Evolutionary conservation across 371 early-diverging fungal genomes (phyloP).

Genomic region (Zychaea mexicana): DNA sequence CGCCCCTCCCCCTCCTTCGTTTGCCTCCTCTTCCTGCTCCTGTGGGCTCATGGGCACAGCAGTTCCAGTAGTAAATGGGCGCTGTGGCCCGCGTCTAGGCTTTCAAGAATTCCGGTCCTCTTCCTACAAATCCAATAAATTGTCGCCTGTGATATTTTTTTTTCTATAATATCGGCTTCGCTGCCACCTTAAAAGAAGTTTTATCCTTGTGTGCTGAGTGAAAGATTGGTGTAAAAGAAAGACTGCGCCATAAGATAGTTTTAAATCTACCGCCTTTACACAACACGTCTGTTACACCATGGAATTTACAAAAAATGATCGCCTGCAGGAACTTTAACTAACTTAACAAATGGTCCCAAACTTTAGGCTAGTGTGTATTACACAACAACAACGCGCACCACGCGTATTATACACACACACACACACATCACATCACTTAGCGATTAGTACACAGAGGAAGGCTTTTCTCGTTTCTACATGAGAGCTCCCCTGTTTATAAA

Average conservation of each 20-base stretch:
- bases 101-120: background rate
- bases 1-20: background rate
- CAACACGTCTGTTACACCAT: conserved; percentile 2
- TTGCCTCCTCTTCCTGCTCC: background rate
- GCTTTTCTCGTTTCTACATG: too few relatives aligned
- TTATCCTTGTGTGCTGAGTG: too few relatives aligned
- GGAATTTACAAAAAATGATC: background rate
- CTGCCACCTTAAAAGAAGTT: too few relatives aligned
- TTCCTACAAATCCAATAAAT: background rate
- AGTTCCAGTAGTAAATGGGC: conserved; percentile 3
- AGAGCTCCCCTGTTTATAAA: too few relatives aligned
- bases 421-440: too few relatives aligned
- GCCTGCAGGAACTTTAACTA: background rate
- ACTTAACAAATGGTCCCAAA: background rate
- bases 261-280: too few relatives aligned
- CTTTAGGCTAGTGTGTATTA: background rate
- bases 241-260: too few relatives aligned
- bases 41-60: background rate
- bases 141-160: background rate
- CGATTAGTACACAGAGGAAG: too few relatives aligned
- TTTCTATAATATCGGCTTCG: too few relatives aligned
- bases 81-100: background rate
- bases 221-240: background rate
- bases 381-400: too few relatives aligned
- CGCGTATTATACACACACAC: too few relatives aligned